phyloP scores from a whole-genome alignment of 2,329 filamentous ascomycete species.

The Aspergillus aculeatinus region DNA sequence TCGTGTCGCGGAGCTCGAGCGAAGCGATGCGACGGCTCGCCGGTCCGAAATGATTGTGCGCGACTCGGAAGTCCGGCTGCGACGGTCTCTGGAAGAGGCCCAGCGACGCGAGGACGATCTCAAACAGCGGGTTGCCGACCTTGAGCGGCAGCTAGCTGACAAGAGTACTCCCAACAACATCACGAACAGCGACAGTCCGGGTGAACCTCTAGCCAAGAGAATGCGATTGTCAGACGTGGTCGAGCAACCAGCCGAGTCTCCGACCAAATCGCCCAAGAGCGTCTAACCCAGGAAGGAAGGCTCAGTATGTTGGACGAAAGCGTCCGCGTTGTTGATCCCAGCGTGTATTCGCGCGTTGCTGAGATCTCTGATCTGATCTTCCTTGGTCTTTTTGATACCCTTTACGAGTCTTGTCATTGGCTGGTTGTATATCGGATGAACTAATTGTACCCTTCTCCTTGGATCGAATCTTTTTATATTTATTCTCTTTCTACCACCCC shows the following conservation, averaged over 20 bases:
- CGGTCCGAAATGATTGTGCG: conserved; percentile 57
- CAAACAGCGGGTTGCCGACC: conserved; percentile 77
- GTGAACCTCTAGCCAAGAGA: conserved; percentile 55
- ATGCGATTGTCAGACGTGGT: conserved; percentile 57
- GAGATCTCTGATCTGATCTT: conserved; percentile 30
- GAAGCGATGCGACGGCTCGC: conserved; percentile 68
- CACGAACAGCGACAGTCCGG: conserved; percentile 28
- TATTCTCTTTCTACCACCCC: conserved; percentile 7
- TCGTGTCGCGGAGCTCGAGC: conserved; percentile 72
- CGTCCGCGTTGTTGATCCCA: conserved; percentile 9
- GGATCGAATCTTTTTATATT: background rate
- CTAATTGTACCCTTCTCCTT: conserved; percentile 7
- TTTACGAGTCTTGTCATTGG: conserved; percentile 37
- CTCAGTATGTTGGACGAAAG: conserved; percentile 9
- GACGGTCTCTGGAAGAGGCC: conserved; percentile 69
- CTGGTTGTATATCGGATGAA: conserved; percentile 30
- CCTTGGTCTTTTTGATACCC: conserved; percentile 41
- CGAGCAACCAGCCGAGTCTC: conserved; percentile 40
- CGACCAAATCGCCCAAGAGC: conserved; percentile 37
- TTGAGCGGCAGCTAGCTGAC: conserved; percentile 58
- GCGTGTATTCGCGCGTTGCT: conserved; percentile 18
- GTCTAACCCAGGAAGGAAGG: conserved; percentile 20
- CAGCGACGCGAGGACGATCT: conserved; percentile 77
- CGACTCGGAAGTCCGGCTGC: conserved; percentile 56
- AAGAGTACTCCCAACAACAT: conserved; percentile 19